Percentiles rank a stretch among this genome's conserved stretches.
These are phyloP conservation scores for Kodamaea nitidulidarum DNA, from an alignment of 805 yeast species.

Conservation along the genomic window DNA sequence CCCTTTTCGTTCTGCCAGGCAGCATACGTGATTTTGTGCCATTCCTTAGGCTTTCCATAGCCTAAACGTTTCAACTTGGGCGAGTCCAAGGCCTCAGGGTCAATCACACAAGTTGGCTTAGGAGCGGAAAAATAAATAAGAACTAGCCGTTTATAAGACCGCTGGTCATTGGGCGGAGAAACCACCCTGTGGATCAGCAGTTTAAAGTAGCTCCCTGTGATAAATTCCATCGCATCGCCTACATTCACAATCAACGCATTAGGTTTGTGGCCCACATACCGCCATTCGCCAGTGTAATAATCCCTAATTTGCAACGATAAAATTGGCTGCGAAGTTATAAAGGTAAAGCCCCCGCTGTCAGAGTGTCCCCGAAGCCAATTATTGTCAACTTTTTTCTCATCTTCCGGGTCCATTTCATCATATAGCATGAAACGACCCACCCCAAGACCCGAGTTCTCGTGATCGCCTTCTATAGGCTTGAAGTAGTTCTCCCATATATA, in stretches of 20 bases:
- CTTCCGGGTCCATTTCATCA: constrained; percentile 9
- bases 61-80: constrained; percentile 23
- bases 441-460: constrained; percentile 30
- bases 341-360: constrained; percentile 12
- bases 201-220: constrained; percentile 19
- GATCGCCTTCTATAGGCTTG: constrained; percentile 26
- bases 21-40: constrained; percentile 12
- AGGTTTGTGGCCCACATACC: constrained; percentile 12
- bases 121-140: constrained; percentile 26
- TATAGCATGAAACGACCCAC: constrained; percentile 33
- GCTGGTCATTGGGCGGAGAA: constrained; percentile 25
- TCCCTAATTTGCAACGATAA: constrained; percentile 12
- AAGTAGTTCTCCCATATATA: constrained; percentile 34
- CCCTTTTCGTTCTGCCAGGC: constrained; percentile 12
- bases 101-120: constrained; percentile 16
- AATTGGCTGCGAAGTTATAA: constrained; percentile 13
- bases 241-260: constrained; percentile 11
- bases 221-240: constrained; percentile 14
- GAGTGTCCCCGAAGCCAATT: constrained; percentile 13
- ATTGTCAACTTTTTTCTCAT: constrained; percentile 9
- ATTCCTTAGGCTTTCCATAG: constrained; percentile 8
- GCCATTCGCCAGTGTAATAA: constrained; percentile 12
- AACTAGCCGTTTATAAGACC: constrained; percentile 19
- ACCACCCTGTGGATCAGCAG: constrained; percentile 26
- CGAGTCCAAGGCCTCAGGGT: constrained; percentile 24